These are phyloP conservation scores for Mychonastes homosphaera DNA, from an alignment of 139 green algal genomes.

Conservation along the genomic window DNA sequence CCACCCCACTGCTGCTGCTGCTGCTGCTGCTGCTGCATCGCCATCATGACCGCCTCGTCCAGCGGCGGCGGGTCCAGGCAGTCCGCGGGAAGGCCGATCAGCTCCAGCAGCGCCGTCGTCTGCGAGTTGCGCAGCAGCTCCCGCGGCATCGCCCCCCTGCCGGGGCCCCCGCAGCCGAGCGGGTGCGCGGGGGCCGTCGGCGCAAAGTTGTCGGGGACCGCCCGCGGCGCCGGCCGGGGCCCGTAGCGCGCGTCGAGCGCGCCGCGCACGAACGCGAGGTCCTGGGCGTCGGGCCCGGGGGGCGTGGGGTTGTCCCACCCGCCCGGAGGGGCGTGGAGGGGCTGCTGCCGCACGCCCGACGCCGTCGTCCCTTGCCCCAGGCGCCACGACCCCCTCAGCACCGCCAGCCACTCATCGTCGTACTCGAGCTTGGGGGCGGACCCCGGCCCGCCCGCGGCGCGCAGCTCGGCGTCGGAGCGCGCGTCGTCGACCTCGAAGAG, in stretches of 20 bases:
- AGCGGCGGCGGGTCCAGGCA: background rate
- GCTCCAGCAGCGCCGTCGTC: slow-evolving; percentile 39
- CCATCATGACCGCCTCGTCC: background rate
- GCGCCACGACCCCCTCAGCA: slow-evolving; percentile 33
- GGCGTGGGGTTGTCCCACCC: background rate
- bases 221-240: too few species aligned
- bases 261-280: slow-evolving; percentile 31
- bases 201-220: slow-evolving; percentile 65
- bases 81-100: slow-evolving; percentile 46
- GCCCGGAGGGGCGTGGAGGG: background rate
- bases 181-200: slow-evolving; percentile 43
- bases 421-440: slow-evolving; percentile 61
- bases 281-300: slow-evolving; percentile 19
- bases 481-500: slow-evolving; percentile 21
- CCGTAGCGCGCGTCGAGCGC: slow-evolving; percentile 24
- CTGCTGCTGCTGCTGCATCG: slow-evolving; percentile 8
- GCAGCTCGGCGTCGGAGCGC: background rate
- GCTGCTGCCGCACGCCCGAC: background rate
- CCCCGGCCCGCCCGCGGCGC: background rate
- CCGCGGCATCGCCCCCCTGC: slow-evolving; percentile 23
- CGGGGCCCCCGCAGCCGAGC: slow-evolving; percentile 9
- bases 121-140: slow-evolving; percentile 15
- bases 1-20: too few species aligned
- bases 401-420: slow-evolving; percentile 87
- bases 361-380: background rate